phyloP scores from a whole-genome alignment of 1,284 basidiomycete species.

The Apiotrichum siamense region DNA sequence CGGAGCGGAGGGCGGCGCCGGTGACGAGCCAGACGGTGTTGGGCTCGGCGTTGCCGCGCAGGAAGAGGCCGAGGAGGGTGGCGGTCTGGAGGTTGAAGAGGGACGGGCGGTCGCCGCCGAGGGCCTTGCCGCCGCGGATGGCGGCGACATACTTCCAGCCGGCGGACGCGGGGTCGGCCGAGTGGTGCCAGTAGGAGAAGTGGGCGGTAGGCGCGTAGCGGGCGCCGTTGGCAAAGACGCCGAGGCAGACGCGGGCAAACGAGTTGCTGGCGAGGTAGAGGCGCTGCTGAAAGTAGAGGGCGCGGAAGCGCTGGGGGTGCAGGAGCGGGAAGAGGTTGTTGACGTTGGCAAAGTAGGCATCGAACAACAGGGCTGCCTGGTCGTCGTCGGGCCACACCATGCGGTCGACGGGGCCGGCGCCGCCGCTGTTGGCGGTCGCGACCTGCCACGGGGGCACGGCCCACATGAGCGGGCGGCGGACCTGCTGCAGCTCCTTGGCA shows the following conservation, averaged over 20 bases:
- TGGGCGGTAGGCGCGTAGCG: slow-evolving; percentile 47
- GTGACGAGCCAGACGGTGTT: slow-evolving; percentile 65
- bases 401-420: slow-evolving; percentile 26
- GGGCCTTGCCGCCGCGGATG: slow-evolving; percentile 53
- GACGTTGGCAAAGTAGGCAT: slow-evolving; percentile 60
- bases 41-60: slow-evolving; percentile 57
- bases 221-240: slow-evolving; percentile 68
- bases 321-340: slow-evolving; percentile 64
- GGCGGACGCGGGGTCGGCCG: slow-evolving; percentile 49
- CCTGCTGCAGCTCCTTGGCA: slow-evolving; percentile 20
- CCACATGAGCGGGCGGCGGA: slow-evolving; percentile 37
- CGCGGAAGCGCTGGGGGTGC: slow-evolving; percentile 68
- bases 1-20: slow-evolving; percentile 62
- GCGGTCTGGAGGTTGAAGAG: slow-evolving; percentile 66
- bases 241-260: slow-evolving; percentile 60
- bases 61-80: slow-evolving; percentile 42
- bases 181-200: background rate
- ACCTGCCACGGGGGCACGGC: slow-evolving; percentile 41
- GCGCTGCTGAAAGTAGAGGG: slow-evolving; percentile 52
- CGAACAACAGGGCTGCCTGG: slow-evolving; percentile 58
- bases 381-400: slow-evolving; percentile 49
- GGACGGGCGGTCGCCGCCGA: slow-evolving; percentile 54
- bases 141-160: slow-evolving; percentile 72
- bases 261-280: slow-evolving; percentile 57
- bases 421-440: slow-evolving; percentile 31